Evolutionary conservation across 805 yeast species (phyloP), one percentile per base, ranked within the genome.

Genomic region (Martiniozyma abietophila): DNA sequence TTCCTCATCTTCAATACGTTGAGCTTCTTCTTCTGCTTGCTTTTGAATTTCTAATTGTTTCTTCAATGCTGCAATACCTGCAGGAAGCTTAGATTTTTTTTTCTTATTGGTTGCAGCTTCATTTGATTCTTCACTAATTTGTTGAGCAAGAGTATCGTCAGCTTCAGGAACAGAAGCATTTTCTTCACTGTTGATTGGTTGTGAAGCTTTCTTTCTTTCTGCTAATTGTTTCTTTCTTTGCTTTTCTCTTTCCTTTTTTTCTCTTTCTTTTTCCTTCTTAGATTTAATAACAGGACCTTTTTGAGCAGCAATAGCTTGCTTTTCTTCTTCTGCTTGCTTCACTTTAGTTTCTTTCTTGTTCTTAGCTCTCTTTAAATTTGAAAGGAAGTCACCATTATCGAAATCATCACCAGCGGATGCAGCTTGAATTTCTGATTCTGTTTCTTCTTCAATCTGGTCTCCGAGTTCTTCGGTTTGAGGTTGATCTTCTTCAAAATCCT

Each of bases 251-350:
- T 88, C 95, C 59, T 89, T 94, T 75, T 83, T 84, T 60, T 92
- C 95, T 65, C 79, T 88, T 64, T 89, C 94, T 62, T 81, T 82
- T 53, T 82, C 97, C 62, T 89, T 86, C 72, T 89, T 92, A 38
- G 89, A 75, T 60, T 88, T 85, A 53, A 86, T 67, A 44, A 75
- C 71, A 31, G 89, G 85, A 20, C 73, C 85, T 36, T 52, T 51
- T 21, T 43, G 30, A 9, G 49, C 40, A 10, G 40, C 40, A 16
- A 38, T 39, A 2, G 47, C 44, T 31, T 68, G 74, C 42, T 48
- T 53, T n/a, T 51, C 51, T 32, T 71, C 70, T 35, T 71, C 72
- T 47, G 74, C 76, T 41, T 72, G 75, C 36, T 74, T 78, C 40
- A 69, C 76, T 58, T 76, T 76, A 29, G 69, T 77, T 46, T 73